Percentiles rank a stretch among this genome's conserved stretches.
Conservation (phyloP, 2,329 filamentous ascomycete genomes). For the Orbilia ellipsospora region DNA sequence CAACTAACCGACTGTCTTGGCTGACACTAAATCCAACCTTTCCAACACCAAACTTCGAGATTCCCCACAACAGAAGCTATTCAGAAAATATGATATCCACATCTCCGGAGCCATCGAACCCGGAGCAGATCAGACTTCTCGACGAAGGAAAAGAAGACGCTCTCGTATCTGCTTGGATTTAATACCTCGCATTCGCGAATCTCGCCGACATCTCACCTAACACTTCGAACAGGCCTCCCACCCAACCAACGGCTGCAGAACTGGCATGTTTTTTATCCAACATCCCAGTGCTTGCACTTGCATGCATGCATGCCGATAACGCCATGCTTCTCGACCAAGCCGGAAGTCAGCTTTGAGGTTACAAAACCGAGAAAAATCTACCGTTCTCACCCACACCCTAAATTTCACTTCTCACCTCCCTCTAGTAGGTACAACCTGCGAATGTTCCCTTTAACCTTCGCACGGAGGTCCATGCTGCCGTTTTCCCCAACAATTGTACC, state of each 20-base stretch:
- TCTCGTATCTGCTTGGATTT: constrained; percentile 12
- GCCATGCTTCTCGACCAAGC: constrained; percentile 48
- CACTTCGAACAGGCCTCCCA: not conserved
- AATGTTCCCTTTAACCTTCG: not conserved
- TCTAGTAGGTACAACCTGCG: constrained; percentile 38
- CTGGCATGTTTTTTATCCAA: constrained; percentile 51
- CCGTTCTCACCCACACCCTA: constrained; percentile 12
- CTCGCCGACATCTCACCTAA: constrained; percentile 19
- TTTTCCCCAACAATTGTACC: not conserved
- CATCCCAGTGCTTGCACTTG: constrained; percentile 30
- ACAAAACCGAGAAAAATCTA: constrained; percentile 7
- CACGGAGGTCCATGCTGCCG: constrained; percentile 4
- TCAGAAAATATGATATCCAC: constrained; percentile 20
- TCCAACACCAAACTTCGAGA: constrained; percentile 44
- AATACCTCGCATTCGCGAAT: constrained; percentile 15
- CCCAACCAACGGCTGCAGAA: constrained; percentile 33
- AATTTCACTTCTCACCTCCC: constrained; percentile 11
- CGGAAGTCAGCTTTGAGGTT: constrained; percentile 38
- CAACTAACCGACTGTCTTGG: constrained; percentile 47
- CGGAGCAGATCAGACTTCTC: constrained; percentile 1
- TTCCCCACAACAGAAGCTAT: constrained; percentile 3
- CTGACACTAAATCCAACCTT: constrained; percentile 42
- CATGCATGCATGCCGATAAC: constrained; percentile 54
- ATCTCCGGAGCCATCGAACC: constrained; percentile 16
- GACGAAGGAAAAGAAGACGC: not conserved